phyloP scores from a whole-genome alignment of 208 protist genomes.

The Acanthamoeba royreba region DNA sequence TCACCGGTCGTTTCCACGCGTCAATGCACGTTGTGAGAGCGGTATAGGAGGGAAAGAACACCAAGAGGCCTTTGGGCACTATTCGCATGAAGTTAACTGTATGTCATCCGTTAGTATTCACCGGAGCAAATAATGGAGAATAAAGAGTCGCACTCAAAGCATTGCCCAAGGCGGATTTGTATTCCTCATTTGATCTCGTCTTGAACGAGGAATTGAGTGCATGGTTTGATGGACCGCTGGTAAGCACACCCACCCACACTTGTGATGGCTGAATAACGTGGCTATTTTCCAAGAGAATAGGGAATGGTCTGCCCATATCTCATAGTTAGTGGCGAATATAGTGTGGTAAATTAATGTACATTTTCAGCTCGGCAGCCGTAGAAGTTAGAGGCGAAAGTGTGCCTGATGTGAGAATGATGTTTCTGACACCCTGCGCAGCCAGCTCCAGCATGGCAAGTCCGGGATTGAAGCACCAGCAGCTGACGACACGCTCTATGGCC shows the following conservation, averaged over 20 bases:
- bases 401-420: slow-evolving; percentile 92
- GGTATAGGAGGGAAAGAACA: slow-evolving; percentile 94
- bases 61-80: slow-evolving; percentile 92
- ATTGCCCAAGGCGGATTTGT: slow-evolving; percentile 6
- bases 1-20: slow-evolving; percentile 49
- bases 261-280: slow-evolving; percentile 88
- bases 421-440: slow-evolving; percentile 54
- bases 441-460: slow-evolving; percentile 82
- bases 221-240: slow-evolving; percentile 19
- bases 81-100: slow-evolving; percentile 70
- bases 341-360: no score
- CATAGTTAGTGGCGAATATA: neutral
- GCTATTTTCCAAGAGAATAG: slow-evolving; percentile 81
- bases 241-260: slow-evolving; percentile 62
- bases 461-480: slow-evolving; percentile 92
- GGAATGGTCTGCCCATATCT: slow-evolving; percentile 72
- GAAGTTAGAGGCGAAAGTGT: slow-evolving; percentile 90
- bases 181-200: slow-evolving; percentile 13
- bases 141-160: neutral
- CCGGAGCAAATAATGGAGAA: slow-evolving; percentile 38
- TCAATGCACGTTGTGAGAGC: slow-evolving; percentile 64
- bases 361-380: slow-evolving; percentile 76
- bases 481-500: slow-evolving; percentile 69
- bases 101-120: no score
- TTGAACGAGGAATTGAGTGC: slow-evolving; percentile 62